A percentile compares a stretch with the other conserved stretches of the same genome.
phyloP scores from a whole-genome alignment of 345 rosid genomes.

The Eutrema yunnanense region DNA sequence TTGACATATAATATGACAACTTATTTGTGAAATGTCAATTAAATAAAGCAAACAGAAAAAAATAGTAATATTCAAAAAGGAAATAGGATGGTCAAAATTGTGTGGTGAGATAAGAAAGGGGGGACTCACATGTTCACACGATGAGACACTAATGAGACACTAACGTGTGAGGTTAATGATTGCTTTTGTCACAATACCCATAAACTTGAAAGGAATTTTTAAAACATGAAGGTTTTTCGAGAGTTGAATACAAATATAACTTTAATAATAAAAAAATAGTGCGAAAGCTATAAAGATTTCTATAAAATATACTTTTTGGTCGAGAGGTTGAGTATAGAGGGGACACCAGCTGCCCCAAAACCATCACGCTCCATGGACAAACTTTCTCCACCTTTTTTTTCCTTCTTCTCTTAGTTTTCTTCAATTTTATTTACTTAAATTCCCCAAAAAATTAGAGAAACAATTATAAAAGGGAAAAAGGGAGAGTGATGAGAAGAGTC shows the following conservation, averaged over 20 bases:
- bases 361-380: constrained; percentile 36
- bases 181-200: constrained; percentile 27
- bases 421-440: constrained; percentile 10
- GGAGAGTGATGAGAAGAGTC: constrained; percentile 35
- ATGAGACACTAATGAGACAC: constrained; percentile 31
- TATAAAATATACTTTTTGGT: constrained; percentile 31
- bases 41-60: not conserved
- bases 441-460: not conserved
- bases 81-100: constrained; percentile 32
- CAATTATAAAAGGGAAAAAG: constrained; percentile 11
- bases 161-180: constrained; percentile 35
- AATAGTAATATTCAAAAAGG: constrained; percentile 22
- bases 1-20: constrained; percentile 16
- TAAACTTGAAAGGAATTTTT: constrained; percentile 4
- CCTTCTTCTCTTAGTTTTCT: constrained; percentile 26
- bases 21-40: constrained; percentile 20
- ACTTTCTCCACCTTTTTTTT: constrained; percentile 21
- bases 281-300: constrained; percentile 23
- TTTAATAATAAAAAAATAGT: constrained; percentile 22
- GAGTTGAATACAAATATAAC: constrained; percentile 8
- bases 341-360: constrained; percentile 33
- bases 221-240: not conserved
- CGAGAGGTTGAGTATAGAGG: constrained; percentile 36
- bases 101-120: constrained; percentile 29
- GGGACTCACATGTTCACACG: constrained; percentile 35